Evolutionary conservation across 192 early-diverging fungal species (phyloP).

Genomic region (Coemansia sp.): DNA sequence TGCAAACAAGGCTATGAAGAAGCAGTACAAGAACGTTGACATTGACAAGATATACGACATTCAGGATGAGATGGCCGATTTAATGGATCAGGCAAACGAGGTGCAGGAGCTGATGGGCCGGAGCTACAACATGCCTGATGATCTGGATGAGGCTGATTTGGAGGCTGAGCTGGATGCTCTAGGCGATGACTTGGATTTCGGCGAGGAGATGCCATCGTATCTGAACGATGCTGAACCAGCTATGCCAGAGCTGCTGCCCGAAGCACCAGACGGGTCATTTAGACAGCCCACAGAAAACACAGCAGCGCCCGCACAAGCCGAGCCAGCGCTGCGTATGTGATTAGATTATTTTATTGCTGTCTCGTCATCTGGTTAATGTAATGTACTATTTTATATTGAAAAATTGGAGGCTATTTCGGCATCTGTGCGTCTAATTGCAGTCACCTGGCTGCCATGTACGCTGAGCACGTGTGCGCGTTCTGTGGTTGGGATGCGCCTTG

Average conservation of each 20-base stretch:
- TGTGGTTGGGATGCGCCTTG: not conserved
- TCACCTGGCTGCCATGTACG: not conserved
- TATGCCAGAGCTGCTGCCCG: constrained; percentile 45
- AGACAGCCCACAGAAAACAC: constrained; percentile 19
- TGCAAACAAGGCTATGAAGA: constrained; percentile 93
- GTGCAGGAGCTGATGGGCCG: constrained; percentile 93
- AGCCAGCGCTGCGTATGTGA: constrained; percentile 41
- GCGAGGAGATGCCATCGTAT: constrained; percentile 52
- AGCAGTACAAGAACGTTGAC: constrained; percentile 93
- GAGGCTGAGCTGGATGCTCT: constrained; percentile 98
- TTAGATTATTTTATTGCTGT: not conserved
- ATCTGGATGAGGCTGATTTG: constrained; percentile 93
- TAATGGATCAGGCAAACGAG: constrained; percentile 96
- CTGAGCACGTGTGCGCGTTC: constrained; percentile 2
- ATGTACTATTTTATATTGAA: not conserved
- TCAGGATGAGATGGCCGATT: constrained; percentile 98
- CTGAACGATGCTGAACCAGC: constrained; percentile 16
- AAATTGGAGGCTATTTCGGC: too few species aligned
- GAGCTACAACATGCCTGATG: constrained; percentile 91
- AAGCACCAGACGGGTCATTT: constrained; percentile 24
- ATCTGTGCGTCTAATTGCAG: not conserved
- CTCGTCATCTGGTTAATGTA: not conserved
- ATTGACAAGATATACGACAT: constrained; percentile 90
- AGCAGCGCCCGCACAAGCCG: constrained; percentile 11
- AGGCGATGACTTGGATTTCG: constrained; percentile 81